Evolutionary conservation across 2,329 filamentous ascomycete species (phyloP).

Genomic region (Alternaria arborescens): DNA sequence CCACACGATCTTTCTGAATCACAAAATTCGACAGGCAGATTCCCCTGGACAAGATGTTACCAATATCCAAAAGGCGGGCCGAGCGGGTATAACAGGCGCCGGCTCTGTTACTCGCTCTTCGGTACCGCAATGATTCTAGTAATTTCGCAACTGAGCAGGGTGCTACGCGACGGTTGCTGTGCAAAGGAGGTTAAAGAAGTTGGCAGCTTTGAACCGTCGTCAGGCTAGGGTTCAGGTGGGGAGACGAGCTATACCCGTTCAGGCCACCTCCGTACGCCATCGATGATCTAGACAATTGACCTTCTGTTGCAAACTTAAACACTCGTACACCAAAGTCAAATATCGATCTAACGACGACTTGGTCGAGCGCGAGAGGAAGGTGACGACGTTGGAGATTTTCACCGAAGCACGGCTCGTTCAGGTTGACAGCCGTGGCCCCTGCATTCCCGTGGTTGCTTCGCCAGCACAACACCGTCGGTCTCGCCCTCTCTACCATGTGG

Average conservation of each 20-base stretch:
- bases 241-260: neutral
- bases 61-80: neutral
- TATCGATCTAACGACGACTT: neutral
- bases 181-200: constrained; percentile 4
- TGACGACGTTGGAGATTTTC: neutral
- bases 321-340: constrained; percentile 3
- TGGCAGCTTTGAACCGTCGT: neutral
- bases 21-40: neutral
- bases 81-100: neutral
- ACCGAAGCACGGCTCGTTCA: neutral
- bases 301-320: neutral
- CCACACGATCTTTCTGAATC: too few relatives aligned
- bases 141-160: neutral
- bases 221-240: neutral
- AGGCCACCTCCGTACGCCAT: neutral
- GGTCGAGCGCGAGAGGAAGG: constrained; percentile 1
- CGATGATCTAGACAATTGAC: neutral
- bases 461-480: constrained; percentile 4
- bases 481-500: neutral
- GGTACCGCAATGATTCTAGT: neutral
- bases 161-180: neutral
- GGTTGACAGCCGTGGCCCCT: constrained; percentile 4
- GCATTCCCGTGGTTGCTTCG: constrained; percentile 1
- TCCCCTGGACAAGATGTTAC: neutral
- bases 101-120: neutral